A percentile compares a stretch with the other conserved stretches of the same genome.
phyloP scores from a whole-genome alignment of 495 filamentous ascomycete genomes.

The Letharia lupina region DNA sequence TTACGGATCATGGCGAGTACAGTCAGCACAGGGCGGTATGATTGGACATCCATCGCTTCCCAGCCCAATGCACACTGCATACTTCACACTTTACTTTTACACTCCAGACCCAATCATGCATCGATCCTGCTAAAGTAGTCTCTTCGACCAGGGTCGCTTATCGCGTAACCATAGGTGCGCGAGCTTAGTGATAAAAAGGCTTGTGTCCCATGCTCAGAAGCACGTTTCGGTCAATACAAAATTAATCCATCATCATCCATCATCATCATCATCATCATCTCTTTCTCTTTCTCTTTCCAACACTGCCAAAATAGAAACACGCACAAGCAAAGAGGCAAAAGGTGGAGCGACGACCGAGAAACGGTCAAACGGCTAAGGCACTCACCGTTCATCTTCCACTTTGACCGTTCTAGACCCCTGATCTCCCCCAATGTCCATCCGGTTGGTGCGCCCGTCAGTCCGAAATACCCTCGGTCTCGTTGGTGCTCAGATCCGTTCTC shows the following conservation, averaged over 20 bases:
- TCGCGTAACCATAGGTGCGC: constrained; percentile 11
- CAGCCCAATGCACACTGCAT: background rate
- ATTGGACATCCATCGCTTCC: background rate
- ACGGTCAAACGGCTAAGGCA: background rate
- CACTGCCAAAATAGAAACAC: too few relatives aligned
- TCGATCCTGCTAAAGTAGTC: too few relatives aligned
- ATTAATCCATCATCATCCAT: background rate
- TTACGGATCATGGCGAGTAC: background rate
- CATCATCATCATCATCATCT: too few relatives aligned
- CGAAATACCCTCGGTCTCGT: background rate
- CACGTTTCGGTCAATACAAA: constrained; percentile 13
- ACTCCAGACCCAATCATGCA: background rate
- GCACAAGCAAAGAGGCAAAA: background rate
- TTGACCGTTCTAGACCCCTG: background rate
- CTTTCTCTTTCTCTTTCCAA: too few relatives aligned
- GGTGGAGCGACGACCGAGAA: background rate
- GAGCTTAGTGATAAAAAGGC: background rate
- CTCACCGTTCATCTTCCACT: background rate
- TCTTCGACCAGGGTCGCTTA: background rate
- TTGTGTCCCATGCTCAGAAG: constrained; percentile 2
- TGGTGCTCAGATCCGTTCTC: background rate
- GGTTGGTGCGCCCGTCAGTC: background rate
- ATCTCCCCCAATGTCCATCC: background rate
- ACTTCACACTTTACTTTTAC: background rate
- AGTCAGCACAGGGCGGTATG: background rate